Conservation (phyloP, 1,139 yeast species). For the Yamadazyma atlantica region DNA sequence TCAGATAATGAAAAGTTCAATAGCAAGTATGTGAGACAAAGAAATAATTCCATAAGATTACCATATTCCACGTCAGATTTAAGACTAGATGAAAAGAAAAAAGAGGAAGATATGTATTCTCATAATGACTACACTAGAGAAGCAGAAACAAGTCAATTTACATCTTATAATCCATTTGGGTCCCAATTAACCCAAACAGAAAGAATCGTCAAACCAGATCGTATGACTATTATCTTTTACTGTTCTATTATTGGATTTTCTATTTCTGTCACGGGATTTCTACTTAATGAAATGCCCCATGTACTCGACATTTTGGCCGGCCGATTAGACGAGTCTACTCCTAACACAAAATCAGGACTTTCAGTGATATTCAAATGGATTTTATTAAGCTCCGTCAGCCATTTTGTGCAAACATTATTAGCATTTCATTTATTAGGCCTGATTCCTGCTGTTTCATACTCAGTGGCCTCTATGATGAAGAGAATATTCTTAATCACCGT, state of each 20-base stretch:
- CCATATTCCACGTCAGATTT: conserved; percentile 40
- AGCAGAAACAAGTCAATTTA: conserved; percentile 19
- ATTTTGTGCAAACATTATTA: conserved; percentile 36
- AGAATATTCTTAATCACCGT: conserved; percentile 38
- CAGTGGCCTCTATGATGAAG: conserved; percentile 46
- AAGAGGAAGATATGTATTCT: conserved; percentile 8
- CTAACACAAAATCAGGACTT: conserved; percentile 22
- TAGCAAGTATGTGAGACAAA: conserved; percentile 21
- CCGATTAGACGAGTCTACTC: conserved; percentile 16
- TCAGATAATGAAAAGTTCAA: conserved; percentile 3
- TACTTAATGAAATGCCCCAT: conserved; percentile 30
- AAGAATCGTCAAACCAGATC: conserved; percentile 33
- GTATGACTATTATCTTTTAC: conserved; percentile 38
- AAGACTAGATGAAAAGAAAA: conserved; percentile 25
- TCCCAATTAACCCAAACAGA: conserved; percentile 17
- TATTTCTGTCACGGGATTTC: conserved; percentile 32
- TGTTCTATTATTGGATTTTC: conserved; percentile 35
- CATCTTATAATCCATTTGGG: conserved; percentile 24
- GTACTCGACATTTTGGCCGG: conserved; percentile 14
- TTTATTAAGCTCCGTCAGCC: conserved; percentile 32
- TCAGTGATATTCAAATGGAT: conserved; percentile 25
- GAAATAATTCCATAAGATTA: conserved; percentile 25
- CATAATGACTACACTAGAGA: conserved; percentile 15
- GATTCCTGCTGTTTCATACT: conserved; percentile 41
- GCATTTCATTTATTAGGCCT: conserved; percentile 39